phyloP scores from a whole-genome alignment of 148 eudicot genomes.

The Talinum fruticosum region DNA sequence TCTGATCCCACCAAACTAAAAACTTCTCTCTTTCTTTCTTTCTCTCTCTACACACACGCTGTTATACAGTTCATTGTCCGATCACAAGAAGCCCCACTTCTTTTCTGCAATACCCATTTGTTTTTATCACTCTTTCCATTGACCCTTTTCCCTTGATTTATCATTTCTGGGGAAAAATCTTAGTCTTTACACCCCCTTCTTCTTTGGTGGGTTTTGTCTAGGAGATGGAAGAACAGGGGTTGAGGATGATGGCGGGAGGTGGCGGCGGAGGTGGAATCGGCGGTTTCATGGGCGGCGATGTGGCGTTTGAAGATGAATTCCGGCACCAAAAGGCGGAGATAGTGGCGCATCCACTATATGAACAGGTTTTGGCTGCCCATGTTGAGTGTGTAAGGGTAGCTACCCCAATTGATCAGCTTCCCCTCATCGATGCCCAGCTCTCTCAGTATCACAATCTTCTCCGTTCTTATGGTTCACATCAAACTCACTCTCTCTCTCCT shows the following conservation, averaged over 20 bases:
- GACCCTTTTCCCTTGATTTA: slow-evolving; percentile 14
- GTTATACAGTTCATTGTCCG: slow-evolving; percentile 13
- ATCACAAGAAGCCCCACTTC: not conserved
- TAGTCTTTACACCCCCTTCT: not conserved
- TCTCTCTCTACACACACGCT: not conserved
- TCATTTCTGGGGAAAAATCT: not conserved
- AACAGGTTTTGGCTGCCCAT: slow-evolving; percentile 82
- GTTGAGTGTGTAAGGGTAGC: slow-evolving; percentile 85
- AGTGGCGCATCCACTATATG: slow-evolving; percentile 69
- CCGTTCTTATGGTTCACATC: slow-evolving; percentile 58
- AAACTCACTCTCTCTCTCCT: slow-evolving; percentile 48
- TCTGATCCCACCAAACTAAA: slow-evolving; percentile 37
- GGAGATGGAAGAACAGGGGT: slow-evolving; percentile 71
- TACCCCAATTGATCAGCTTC: slow-evolving; percentile 91
- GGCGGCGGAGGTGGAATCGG: slow-evolving; percentile 43
- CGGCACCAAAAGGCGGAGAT: slow-evolving; percentile 64
- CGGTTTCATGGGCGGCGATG: slow-evolving; percentile 33
- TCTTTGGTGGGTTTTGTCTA: not conserved
- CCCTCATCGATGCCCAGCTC: slow-evolving; percentile 73
- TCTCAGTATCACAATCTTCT: slow-evolving; percentile 63
- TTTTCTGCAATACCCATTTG: slow-evolving; percentile 15
- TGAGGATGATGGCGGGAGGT: slow-evolving; percentile 51
- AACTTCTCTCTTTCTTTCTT: not conserved
- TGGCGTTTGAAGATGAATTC: slow-evolving; percentile 22
- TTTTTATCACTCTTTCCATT: slow-evolving; percentile 10